A percentile compares a stretch with the other conserved stretches of the same genome.
Evolutionary conservation across 352 stramenopile genomes (phyloP).

Genomic region (Phytophthora pseudosyringae): DNA sequence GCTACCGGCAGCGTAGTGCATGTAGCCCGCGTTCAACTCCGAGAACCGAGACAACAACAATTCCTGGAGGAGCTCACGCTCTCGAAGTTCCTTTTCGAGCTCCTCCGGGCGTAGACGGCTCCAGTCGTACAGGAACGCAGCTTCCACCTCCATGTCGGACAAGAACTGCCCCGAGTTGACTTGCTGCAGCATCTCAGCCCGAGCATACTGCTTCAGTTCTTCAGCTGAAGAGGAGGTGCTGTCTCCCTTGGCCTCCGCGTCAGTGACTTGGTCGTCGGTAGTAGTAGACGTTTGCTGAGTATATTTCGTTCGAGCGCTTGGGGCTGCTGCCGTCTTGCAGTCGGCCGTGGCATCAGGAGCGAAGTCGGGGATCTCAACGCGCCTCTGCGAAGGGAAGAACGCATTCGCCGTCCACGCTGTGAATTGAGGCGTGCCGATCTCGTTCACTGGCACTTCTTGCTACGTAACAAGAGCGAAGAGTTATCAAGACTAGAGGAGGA

Average conservation of each 20-base stretch:
- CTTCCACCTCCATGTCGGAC: slow-evolving; percentile 81
- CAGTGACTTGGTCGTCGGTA: slow-evolving; percentile 16
- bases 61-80: slow-evolving; percentile 60
- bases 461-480: slow-evolving; percentile 21
- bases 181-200: slow-evolving; percentile 73
- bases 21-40: slow-evolving; percentile 63
- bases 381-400: slow-evolving; percentile 57
- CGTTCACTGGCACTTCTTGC: slow-evolving; percentile 84
- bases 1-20: slow-evolving; percentile 79
- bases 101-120: slow-evolving; percentile 61
- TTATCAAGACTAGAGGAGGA: neutral
- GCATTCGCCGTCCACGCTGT: slow-evolving; percentile 63
- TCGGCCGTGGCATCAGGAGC: slow-evolving; percentile 18
- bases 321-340: slow-evolving; percentile 3
- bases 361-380: slow-evolving; percentile 9
- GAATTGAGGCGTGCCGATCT: slow-evolving; percentile 79
- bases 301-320: neutral
- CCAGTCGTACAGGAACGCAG: slow-evolving; percentile 85
- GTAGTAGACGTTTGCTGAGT: neutral
- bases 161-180: slow-evolving; percentile 82
- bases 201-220: slow-evolving; percentile 71
- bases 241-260: slow-evolving; percentile 36
- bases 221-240: slow-evolving; percentile 32
- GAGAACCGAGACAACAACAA: slow-evolving; percentile 63
- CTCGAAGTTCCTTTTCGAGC: slow-evolving; percentile 29